These are phyloP conservation scores for Diplodia corticola DNA, from an alignment of 2,329 filamentous ascomycete species.

Conservation along the genomic window DNA sequence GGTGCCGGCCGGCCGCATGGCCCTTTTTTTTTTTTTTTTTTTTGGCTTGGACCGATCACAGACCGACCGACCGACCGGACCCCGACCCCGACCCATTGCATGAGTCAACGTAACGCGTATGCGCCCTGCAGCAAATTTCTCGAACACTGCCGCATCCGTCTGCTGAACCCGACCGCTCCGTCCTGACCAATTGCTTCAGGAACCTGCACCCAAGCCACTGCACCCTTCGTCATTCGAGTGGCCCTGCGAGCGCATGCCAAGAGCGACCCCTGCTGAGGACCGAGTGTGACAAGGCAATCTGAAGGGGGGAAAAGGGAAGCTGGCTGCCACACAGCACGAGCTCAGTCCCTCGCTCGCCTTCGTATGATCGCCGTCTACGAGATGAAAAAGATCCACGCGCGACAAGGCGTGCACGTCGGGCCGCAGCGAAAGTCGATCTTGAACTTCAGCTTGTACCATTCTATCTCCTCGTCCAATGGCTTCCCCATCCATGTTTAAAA, in stretches of 20 bases:
- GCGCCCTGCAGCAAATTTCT: background rate
- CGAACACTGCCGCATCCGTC: background rate
- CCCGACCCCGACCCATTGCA: too few relatives aligned
- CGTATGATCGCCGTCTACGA: background rate
- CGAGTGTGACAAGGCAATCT: too few relatives aligned
- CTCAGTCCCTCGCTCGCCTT: background rate
- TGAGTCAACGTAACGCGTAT: too few relatives aligned
- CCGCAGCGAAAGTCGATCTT: background rate
- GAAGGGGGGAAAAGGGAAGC: background rate
- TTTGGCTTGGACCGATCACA: too few relatives aligned
- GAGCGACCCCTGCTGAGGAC: too few relatives aligned
- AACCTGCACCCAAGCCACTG: too few relatives aligned
- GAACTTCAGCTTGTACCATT: constrained; percentile 22
- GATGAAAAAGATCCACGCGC: background rate
- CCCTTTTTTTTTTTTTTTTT: too few relatives aligned
- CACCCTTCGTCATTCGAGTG: background rate
- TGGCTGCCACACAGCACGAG: background rate
- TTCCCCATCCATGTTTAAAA: background rate
- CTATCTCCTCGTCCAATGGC: constrained; percentile 1
- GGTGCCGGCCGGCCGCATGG: too few relatives aligned
- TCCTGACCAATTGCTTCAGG: too few relatives aligned
- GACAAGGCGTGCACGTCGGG: background rate
- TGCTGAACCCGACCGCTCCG: background rate
- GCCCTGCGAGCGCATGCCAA: background rate
- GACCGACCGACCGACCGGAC: too few relatives aligned